A percentile compares a stretch with the other conserved stretches of the same genome.
These are phyloP conservation scores for Nemania sp. DNA, from an alignment of 2,329 filamentous ascomycete species.

Conservation along the genomic window DNA sequence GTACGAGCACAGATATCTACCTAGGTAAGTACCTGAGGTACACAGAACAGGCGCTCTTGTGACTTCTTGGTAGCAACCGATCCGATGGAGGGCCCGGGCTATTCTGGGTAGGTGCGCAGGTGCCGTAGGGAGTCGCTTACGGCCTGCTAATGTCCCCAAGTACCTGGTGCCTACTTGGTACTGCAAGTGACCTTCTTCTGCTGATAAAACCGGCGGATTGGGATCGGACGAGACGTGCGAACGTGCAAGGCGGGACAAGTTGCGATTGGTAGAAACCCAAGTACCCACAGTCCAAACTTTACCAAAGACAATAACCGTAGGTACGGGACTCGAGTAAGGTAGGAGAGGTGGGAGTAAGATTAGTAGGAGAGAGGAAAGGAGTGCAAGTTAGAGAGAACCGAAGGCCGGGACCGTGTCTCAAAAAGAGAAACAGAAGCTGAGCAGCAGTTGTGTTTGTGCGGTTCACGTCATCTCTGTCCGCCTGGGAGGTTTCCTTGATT, in stretches of 20 bases:
- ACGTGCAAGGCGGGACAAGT: constrained; percentile 1
- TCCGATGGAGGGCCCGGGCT: constrained; percentile 7
- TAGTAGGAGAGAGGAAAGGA: neutral
- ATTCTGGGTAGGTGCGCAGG: constrained; percentile 11
- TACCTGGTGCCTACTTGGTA: too few species aligned
- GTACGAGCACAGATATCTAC: constrained; percentile 1
- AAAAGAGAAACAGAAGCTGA: neutral
- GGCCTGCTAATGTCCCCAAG: too few species aligned
- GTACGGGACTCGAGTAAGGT: too few species aligned
- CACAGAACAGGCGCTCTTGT: constrained; percentile 9
- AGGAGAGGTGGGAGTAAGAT: too few species aligned
- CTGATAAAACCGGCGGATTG: constrained; percentile 7
- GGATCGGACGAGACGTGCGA: constrained; percentile 2
- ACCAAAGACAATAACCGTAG: too few species aligned
- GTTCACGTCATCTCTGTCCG: constrained; percentile 31
- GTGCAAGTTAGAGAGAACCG: neutral
- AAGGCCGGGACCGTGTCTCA: neutral
- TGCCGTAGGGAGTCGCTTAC: neutral
- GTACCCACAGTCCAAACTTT: neutral
- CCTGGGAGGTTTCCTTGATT: constrained; percentile 19
- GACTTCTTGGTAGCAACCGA: constrained; percentile 5
- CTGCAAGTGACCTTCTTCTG: neutral
- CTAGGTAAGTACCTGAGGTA: neutral
- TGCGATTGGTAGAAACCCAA: neutral
- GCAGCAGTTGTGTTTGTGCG: constrained; percentile 10